These are phyloP conservation scores for Vanilla planifolia DNA, from an alignment of 106 monocot species.

Conservation along the genomic window DNA sequence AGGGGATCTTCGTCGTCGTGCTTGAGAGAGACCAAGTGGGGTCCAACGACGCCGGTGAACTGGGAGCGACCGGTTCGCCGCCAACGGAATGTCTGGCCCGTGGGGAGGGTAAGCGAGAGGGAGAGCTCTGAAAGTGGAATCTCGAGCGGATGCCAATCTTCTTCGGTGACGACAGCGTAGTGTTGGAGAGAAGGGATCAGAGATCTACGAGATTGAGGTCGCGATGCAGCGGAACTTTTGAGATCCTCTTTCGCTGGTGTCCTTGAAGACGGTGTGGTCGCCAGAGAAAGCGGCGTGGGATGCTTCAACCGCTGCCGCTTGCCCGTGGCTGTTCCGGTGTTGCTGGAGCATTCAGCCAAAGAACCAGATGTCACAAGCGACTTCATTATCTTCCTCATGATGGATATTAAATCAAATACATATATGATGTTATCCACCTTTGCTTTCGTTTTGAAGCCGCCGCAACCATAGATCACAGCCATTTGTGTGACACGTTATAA, in stretches of 20 bases:
- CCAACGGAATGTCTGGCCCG: constrained; percentile 97
- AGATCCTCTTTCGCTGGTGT: background rate
- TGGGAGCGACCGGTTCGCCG: constrained; percentile 38
- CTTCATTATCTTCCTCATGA: too few relatives aligned
- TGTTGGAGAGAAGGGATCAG: constrained; percentile 20
- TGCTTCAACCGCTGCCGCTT: constrained; percentile 13
- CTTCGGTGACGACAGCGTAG: background rate
- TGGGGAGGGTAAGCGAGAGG: constrained; percentile 78
- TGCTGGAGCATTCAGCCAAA: too few relatives aligned
- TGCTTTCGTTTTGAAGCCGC: too few relatives aligned
- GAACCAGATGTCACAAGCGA: too few relatives aligned
- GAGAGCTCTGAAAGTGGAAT: constrained; percentile 67
- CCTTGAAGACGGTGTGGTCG: constrained; percentile 11
- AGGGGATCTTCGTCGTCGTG: constrained; percentile 30
- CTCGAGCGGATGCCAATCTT: constrained; percentile 43
- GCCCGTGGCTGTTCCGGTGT: constrained; percentile 25
- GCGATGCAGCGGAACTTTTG: background rate
- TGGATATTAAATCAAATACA: too few relatives aligned
- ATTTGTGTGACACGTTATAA: too few relatives aligned
- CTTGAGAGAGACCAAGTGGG: constrained; percentile 66
- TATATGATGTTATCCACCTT: too few relatives aligned
- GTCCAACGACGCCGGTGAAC: constrained; percentile 78
- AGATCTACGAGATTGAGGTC: constrained; percentile 25
- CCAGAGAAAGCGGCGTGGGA: background rate
- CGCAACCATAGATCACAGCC: too few relatives aligned